These are phyloP conservation scores for Circinella minor DNA, from an alignment of 371 early-diverging fungal species.

Conservation along the genomic window DNA sequence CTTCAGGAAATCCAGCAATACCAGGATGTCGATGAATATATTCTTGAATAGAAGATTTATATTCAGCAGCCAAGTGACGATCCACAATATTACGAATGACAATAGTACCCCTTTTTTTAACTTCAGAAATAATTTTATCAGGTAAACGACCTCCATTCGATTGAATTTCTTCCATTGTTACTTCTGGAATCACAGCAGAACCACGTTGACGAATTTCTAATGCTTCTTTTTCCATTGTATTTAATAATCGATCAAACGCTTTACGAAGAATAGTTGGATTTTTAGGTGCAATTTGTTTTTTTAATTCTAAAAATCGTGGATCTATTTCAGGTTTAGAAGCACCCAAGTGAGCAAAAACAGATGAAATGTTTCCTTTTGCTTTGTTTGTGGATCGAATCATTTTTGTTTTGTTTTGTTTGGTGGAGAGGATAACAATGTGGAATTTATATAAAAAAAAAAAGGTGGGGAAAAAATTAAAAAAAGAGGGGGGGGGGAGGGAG, in stretches of 20 bases:
- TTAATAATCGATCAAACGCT: constrained; percentile 33
- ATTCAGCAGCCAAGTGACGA: constrained; percentile 30
- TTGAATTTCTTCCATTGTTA: constrained; percentile 31
- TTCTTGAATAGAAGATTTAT: constrained; percentile 35
- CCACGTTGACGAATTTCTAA: constrained; percentile 34
- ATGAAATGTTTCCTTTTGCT: constrained; percentile 46
- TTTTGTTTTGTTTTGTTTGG: not conserved
- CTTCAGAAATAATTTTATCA: constrained; percentile 20
- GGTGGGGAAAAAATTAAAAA: too few species aligned
- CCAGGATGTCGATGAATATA: constrained; percentile 34
- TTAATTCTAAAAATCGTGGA: constrained; percentile 29
- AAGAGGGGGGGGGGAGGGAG: too few species aligned
- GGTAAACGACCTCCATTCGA: constrained; percentile 41
- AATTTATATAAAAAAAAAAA: too few species aligned
- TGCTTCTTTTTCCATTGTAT: constrained; percentile 30
- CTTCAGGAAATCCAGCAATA: constrained; percentile 37
- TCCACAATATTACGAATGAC: constrained; percentile 39
- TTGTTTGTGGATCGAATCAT: constrained; percentile 24
- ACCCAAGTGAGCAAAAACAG: constrained; percentile 42
- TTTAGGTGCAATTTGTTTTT: constrained; percentile 29
- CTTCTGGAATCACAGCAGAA: constrained; percentile 34
- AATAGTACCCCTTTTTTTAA: constrained; percentile 38
- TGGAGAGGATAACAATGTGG: too few species aligned
- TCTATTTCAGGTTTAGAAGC: constrained; percentile 30
- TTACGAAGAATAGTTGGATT: constrained; percentile 26